Conservation (phyloP, 805 yeast genomes). For the Torulaspora franciscae region DNA sequence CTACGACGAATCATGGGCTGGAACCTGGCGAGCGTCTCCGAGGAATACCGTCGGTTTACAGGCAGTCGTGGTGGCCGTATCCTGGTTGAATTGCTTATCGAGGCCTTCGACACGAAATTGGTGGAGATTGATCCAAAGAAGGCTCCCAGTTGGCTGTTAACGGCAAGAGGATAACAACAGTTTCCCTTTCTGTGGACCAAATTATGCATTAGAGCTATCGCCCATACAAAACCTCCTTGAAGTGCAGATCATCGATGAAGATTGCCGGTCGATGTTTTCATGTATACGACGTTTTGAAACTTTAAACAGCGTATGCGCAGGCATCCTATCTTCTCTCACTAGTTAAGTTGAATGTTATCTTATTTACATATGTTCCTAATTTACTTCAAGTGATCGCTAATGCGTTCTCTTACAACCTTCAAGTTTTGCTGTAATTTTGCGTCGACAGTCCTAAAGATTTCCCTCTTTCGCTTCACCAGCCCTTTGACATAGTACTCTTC, state of each 20-base stretch:
- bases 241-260: not conserved
- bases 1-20: slow-evolving; percentile 90
- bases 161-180: slow-evolving; percentile 19
- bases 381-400: slow-evolving; percentile 6
- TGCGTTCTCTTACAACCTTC: slow-evolving; percentile 26
- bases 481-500: slow-evolving; percentile 12
- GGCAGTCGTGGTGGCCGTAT: slow-evolving; percentile 92
- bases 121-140: slow-evolving; percentile 29
- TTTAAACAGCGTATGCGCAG: not conserved
- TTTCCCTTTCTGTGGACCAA: too few species aligned
- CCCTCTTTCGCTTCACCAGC: slow-evolving; percentile 5
- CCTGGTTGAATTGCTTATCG: slow-evolving; percentile 84
- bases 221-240: not conserved
- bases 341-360: slow-evolving; percentile 2
- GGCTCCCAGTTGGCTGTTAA: slow-evolving; percentile 34
- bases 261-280: not conserved
- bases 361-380: slow-evolving; percentile 1
- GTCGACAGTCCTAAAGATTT: slow-evolving; percentile 8
- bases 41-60: slow-evolving; percentile 89
- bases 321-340: not conserved
- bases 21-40: slow-evolving; percentile 90
- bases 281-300: not conserved
- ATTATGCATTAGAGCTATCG: too few species aligned
- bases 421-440: slow-evolving; percentile 14
- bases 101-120: slow-evolving; percentile 39